Base-by-base conservation (phyloP, 2,329 filamentous ascomycete species). In the Pseudogymnoascus sp. region DNA sequence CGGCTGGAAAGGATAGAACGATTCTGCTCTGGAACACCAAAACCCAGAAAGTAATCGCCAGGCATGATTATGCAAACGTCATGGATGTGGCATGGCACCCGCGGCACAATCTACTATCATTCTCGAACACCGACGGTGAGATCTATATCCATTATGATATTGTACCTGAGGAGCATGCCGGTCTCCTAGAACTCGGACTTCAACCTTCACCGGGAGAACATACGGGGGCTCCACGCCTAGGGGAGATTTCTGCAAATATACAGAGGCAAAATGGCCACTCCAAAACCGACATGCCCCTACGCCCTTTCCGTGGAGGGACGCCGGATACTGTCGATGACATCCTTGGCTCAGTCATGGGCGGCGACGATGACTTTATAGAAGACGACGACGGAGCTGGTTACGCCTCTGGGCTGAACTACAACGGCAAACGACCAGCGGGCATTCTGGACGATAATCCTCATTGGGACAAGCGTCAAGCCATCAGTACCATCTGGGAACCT, bases 331-430 rank as follows among this genome's bases (percentile, higher is more conserved):
- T 96, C 2, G 91, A 95, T 73, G 91, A 92, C 61, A 85, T 96
- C n/a, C 81, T 96, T 2, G 86, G 83, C 19, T 84, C 85, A 0
- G 73, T 83, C 71, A 75, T 76, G 60, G 77, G 72, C 11, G 81
- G 83, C 46, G 83, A 82, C 21, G 84, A 84, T 67, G 91, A 91
- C 67, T 99, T 97, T 73, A 90, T 99, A 1, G 87, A 92, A 4
- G 95, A 99, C 70, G 95, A 99, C 67, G 95, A 99, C 72, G 93
- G 93, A 10, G 93, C 92, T 35, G 95, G 93, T 44, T 97, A 97
- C 75, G 83, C 87, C 1, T 77, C 88, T 42, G 85, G 69, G n/a
- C 33, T 72, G 15, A 74, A 75, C 68, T 83, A 83, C 13, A 90
- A 90, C 68, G 85, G 87, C 4, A 90, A 90, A 72, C 82, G 88